Percentiles rank a stretch among this genome's conserved stretches.
phyloP scores from a whole-genome alignment of 164 flowering plant genomes.

The Cinnamomum chago region DNA sequence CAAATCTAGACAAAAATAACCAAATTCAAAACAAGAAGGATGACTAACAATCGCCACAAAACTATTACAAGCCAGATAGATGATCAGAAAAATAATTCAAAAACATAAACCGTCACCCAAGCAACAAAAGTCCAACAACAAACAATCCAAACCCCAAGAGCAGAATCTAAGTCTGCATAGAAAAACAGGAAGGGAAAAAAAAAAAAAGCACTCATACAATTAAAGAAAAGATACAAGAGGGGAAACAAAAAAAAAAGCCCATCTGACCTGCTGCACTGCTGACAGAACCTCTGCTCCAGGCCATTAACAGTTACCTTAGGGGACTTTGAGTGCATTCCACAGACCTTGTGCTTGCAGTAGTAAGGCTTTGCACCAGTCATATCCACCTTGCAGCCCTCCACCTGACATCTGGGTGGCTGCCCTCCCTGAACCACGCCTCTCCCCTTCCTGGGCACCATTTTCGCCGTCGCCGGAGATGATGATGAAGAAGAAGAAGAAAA shows the following conservation, averaged over 20 bases:
- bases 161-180: background rate
- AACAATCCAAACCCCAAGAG: background rate
- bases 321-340: slow-evolving; percentile 78
- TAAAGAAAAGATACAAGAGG: background rate
- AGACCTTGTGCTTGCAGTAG: slow-evolving; percentile 91
- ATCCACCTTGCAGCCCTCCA: slow-evolving; percentile 80
- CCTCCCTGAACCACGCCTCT: slow-evolving; percentile 38
- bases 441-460: slow-evolving; percentile 36
- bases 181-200: background rate
- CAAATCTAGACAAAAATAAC: background rate
- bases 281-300: slow-evolving; percentile 76
- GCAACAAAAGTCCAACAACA: too few relatives aligned
- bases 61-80: background rate
- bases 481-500: background rate
- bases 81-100: background rate
- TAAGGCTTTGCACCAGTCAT: slow-evolving; percentile 81
- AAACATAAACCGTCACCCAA: background rate
- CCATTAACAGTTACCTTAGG: slow-evolving; percentile 67
- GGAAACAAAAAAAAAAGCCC: background rate
- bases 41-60: background rate
- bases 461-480: slow-evolving; percentile 11
- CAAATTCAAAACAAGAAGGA: background rate
- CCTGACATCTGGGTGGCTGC: slow-evolving; percentile 80
- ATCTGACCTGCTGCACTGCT: slow-evolving; percentile 83
- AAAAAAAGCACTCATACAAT: too few relatives aligned